Conservation (phyloP, 2,329 filamentous ascomycete genomes). For the Colletotrichum sp. region DNA sequence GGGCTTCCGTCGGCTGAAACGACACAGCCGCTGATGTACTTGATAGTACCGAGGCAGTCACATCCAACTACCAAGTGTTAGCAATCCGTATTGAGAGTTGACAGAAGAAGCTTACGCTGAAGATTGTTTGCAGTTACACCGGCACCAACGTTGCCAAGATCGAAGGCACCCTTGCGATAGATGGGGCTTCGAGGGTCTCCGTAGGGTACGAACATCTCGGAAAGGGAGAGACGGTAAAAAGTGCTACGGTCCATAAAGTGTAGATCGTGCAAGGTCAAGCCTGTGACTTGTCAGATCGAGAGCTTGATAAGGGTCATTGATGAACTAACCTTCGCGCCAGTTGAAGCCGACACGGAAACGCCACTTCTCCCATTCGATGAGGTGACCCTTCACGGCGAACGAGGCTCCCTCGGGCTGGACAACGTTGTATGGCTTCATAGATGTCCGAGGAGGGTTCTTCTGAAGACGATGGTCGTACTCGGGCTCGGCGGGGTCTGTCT, state of each 20-base stretch:
- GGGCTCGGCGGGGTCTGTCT: neutral
- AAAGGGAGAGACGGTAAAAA: constrained; percentile 64
- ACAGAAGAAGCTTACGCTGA: neutral
- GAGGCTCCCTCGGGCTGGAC: constrained; percentile 40
- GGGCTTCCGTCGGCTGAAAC: constrained; percentile 67
- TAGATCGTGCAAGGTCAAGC: constrained; percentile 57
- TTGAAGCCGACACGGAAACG: constrained; percentile 65
- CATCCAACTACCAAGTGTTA: neutral
- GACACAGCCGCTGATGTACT: constrained; percentile 61
- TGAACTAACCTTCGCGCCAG: constrained; percentile 48
- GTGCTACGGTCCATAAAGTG: constrained; percentile 65
- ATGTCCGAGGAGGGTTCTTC: constrained; percentile 23
- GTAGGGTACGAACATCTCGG: constrained; percentile 70
- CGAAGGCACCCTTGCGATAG: constrained; percentile 70
- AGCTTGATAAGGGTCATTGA: neutral
- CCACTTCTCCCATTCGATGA: constrained; percentile 38
- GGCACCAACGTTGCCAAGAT: constrained; percentile 70
- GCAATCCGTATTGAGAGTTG: accelerated
- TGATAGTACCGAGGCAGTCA: constrained; percentile 49
- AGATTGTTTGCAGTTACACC: constrained; percentile 70
- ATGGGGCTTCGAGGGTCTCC: constrained; percentile 67
- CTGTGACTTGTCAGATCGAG: neutral
- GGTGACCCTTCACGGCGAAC: constrained; percentile 30
- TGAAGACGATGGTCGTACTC: constrained; percentile 35
- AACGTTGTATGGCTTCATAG: constrained; percentile 41